A percentile compares a stretch with the other conserved stretches of the same genome.
phyloP scores from a whole-genome alignment of 75 land plant species.

The Pinus tabuliformis region DNA sequence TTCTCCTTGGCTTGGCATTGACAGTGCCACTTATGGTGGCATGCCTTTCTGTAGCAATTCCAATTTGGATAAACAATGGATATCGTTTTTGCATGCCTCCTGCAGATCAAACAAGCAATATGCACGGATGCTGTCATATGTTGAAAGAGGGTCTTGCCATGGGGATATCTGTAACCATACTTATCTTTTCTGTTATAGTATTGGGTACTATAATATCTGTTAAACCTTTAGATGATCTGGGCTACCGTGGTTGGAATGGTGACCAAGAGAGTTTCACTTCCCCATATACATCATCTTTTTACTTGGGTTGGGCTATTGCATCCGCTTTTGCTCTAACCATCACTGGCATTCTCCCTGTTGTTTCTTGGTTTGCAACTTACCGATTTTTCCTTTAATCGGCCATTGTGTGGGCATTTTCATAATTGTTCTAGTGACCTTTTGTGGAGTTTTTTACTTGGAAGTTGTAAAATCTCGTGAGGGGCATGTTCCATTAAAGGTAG shows the following conservation, averaged over 20 bases:
- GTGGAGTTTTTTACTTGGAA: constrained; percentile 83
- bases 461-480: constrained; percentile 74
- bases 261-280: constrained; percentile 46
- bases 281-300: constrained; percentile 88
- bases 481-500: constrained; percentile 62
- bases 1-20: constrained; percentile 84
- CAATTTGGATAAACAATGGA: constrained; percentile 89
- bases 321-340: constrained; percentile 73
- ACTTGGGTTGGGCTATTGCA: constrained; percentile 94
- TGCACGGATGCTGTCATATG: constrained; percentile 5
- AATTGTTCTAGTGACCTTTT: constrained; percentile 35
- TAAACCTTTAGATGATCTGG: constrained; percentile 79
- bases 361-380: constrained; percentile 98
- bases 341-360: constrained; percentile 81
- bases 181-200: constrained; percentile 25
- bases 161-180: too few relatives aligned
- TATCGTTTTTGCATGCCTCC: constrained; percentile 61
- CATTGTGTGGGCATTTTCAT: constrained; percentile 77
- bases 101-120: constrained; percentile 14
- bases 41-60: constrained; percentile 80
- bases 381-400: constrained; percentile 91
- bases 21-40: constrained; percentile 88
- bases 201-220: constrained; percentile 89
- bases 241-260: constrained; percentile 60
- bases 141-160: constrained; percentile 35